Evolutionary conservation across 116 monocot genomes (phyloP).

Genomic region (Trichopus zeylanicus): DNA sequence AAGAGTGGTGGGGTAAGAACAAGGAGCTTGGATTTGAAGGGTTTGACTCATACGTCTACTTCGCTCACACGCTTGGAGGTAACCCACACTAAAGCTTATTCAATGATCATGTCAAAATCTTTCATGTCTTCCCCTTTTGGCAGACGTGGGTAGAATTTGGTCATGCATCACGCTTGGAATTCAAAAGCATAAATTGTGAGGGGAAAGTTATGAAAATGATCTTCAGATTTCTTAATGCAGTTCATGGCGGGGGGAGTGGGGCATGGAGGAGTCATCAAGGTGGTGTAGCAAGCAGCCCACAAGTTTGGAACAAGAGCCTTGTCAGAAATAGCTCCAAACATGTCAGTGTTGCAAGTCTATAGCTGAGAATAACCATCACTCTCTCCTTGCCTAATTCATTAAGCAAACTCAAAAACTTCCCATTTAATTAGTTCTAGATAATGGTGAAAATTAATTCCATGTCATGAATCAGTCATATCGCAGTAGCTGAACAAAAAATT

Average conservation of each 20-base stretch:
- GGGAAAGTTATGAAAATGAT: background rate
- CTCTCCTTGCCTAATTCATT: background rate
- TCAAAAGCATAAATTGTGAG: no score
- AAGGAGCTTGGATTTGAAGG: slow-evolving; percentile 27
- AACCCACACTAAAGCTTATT: background rate
- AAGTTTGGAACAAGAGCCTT: background rate
- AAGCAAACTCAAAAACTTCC: background rate
- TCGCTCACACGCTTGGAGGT: slow-evolving; percentile 17
- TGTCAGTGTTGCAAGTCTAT: background rate
- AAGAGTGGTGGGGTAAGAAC: slow-evolving; percentile 2
- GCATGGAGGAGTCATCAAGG: background rate
- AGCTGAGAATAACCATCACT: background rate
- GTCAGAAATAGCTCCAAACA: background rate
- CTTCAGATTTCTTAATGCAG: no score
- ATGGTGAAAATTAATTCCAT: background rate
- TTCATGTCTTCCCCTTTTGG: background rate
- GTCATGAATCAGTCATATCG: background rate
- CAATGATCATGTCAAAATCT: background rate
- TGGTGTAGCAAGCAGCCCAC: background rate
- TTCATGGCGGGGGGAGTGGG: background rate
- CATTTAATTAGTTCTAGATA: background rate
- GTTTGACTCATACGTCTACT: slow-evolving; percentile 37
- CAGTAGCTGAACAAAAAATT: background rate
- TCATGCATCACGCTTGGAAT: no score
- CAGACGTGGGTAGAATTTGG: background rate